A percentile compares a stretch with the other conserved stretches of the same genome.
phyloP scores from a whole-genome alignment of 768 basidiomycete species.

The Auriscalpium vulgare region DNA sequence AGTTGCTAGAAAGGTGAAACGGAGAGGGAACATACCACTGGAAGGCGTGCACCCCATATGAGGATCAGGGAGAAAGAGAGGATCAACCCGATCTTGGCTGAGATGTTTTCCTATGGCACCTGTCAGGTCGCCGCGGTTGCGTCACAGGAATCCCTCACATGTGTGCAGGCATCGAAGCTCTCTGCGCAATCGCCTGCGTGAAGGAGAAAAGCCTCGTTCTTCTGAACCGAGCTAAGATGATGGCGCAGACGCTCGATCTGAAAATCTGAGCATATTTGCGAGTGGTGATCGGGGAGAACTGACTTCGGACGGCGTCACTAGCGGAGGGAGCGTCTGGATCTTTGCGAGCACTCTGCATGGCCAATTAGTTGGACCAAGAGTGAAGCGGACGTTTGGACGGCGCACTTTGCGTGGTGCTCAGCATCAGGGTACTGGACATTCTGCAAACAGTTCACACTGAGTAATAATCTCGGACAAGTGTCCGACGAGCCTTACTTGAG shows the following conservation, averaged over 20 bases:
- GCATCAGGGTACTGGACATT: conserved; percentile 67
- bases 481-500: background rate
- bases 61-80: conserved; percentile 93
- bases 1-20: background rate
- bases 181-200: conserved; percentile 99
- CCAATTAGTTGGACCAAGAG: background rate
- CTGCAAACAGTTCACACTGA: conserved; percentile 25
- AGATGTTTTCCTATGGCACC: conserved; percentile 64
- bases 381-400: background rate
- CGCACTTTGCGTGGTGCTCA: conserved; percentile 49
- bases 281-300: conserved; percentile 5
- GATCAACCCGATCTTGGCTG: conserved; percentile 83
- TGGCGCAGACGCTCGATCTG: conserved; percentile 79
- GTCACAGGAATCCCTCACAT: conserved; percentile 38
- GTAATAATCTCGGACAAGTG: background rate
- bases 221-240: conserved; percentile 74
- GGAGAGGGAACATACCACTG: conserved; percentile 55
- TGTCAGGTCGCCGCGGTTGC: background rate
- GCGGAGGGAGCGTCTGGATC: conserved; percentile 71
- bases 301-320: conserved; percentile 92
- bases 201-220: conserved; percentile 85
- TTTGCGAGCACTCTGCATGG: conserved; percentile 63
- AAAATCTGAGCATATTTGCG: too few species aligned
- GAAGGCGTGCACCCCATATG: conserved; percentile 87
- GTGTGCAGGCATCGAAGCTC: conserved; percentile 85